Conservation (phyloP, 306 rosid species). For the Adenanthera pavonina region DNA sequence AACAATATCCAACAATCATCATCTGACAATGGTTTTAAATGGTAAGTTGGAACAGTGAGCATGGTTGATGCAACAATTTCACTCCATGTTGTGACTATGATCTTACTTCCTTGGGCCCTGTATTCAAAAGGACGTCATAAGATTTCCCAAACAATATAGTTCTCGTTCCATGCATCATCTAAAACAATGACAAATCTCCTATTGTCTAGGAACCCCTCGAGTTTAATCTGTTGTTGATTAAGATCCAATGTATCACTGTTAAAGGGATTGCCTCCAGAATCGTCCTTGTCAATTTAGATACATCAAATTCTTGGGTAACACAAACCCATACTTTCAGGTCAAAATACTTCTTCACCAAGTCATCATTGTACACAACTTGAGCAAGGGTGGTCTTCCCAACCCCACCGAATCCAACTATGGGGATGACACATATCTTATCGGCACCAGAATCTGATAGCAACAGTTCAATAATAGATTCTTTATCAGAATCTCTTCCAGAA, state of each 20-base stretch:
- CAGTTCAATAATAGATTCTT: not conserved
- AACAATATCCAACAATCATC: slow-evolving; percentile 46
- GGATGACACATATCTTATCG: not conserved
- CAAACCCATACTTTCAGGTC: slow-evolving; percentile 28
- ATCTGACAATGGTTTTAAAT: slow-evolving; percentile 19
- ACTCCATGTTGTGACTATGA: slow-evolving; percentile 41
- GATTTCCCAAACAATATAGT: slow-evolving; percentile 32
- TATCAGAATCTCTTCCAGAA: slow-evolving; percentile 36
- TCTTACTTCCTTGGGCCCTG: slow-evolving; percentile 36
- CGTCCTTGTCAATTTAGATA: not conserved
- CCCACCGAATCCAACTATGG: slow-evolving; percentile 30
- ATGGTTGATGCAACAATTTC: slow-evolving; percentile 34
- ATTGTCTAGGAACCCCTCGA: not conserved
- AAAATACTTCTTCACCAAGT: not conserved
- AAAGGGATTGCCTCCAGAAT: slow-evolving; percentile 32
- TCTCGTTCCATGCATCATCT: slow-evolving; percentile 50
- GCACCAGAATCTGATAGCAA: not conserved
- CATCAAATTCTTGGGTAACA: slow-evolving; percentile 15
- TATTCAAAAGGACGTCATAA: slow-evolving; percentile 28
- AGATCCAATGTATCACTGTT: slow-evolving; percentile 19
- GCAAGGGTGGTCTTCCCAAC: slow-evolving; percentile 33
- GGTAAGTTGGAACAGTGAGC: slow-evolving; percentile 23
- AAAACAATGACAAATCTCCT: slow-evolving; percentile 42
- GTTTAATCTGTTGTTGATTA: not conserved
- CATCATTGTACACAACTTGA: slow-evolving; percentile 19